A percentile compares a stretch with the other conserved stretches of the same genome.
phyloP scores from a whole-genome alignment of 2,329 filamentous ascomycete genomes.

The Pseudogymnoascus sp. region DNA sequence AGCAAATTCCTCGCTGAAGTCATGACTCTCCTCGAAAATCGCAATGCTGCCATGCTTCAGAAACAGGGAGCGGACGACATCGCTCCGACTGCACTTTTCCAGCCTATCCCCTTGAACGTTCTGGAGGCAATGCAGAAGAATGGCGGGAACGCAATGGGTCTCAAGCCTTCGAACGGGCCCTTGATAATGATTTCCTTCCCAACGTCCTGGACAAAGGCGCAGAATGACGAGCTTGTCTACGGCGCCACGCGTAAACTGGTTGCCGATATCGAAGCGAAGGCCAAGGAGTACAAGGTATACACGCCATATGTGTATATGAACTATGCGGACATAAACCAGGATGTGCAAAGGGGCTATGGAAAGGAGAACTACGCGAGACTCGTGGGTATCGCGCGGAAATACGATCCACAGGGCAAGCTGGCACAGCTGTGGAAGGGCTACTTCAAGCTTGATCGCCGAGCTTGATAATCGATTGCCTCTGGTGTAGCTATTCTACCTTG shows the following conservation, averaged over 20 bases:
- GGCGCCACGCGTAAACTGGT: not conserved
- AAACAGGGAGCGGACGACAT: not conserved
- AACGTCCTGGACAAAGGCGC: not conserved
- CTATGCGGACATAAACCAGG: conserved; percentile 37
- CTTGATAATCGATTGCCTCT: no score
- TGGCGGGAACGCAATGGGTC: not conserved
- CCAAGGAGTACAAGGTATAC: conserved; percentile 1
- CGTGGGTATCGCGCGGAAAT: conserved; percentile 8
- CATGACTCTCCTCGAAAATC: not conserved
- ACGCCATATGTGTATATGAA: conserved; percentile 34
- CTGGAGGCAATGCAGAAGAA: not conserved
- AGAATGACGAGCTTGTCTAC: not conserved
- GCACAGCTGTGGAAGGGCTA: not conserved
- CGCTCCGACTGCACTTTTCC: not conserved
- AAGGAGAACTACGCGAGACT: conserved; percentile 32
- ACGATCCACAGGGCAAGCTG: not conserved
- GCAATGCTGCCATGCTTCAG: not conserved
- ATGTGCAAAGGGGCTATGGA: conserved; percentile 37
- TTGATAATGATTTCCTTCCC: conserved; percentile 10
- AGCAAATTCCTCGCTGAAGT: not conserved
- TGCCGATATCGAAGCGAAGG: not conserved
- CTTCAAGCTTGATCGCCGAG: not conserved
- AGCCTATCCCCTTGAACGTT: not conserved
- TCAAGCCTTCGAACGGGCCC: not conserved
- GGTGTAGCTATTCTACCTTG: no score